Evolutionary conservation across 768 basidiomycete genomes (phyloP), one percentile per base, ranked within the genome.

Genomic region (Hysterangium stoloniferum): DNA sequence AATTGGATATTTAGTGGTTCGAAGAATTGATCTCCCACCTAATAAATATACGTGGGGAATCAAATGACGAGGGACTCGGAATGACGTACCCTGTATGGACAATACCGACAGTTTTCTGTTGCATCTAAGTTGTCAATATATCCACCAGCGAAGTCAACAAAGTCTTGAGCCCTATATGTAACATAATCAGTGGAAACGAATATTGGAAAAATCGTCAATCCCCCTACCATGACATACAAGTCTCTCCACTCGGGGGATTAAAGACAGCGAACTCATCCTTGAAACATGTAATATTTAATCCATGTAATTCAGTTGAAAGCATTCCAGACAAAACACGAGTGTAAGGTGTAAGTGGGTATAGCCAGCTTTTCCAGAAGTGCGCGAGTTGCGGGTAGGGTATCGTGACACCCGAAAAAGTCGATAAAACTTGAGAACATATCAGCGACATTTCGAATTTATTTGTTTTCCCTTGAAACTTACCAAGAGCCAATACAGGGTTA

Each of bases 341-440:
- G 63, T 80, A 86, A 0, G 88, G 87, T 38, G 71, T 69, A 6
- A 85, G 66, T 54, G 80, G 71, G 64, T 91, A 91, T 13, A 90
- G 64, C 86, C 87, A 91, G n/a, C 71, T 72, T 54, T 76, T 69
- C 84, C 84, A 88, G 72, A 87, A 88, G 25, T 62, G 61, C 8
- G 73, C 71, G 62, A 89, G 64, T 4, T 72, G 73, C 0, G 80
- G 76, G 52, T 75, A 82, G 0, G 85, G 86, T 48, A 89, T 78
- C 1, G 84, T 83, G 13, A 89, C 85, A 61, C 89, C 89, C 57
- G 85, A 87, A 76, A 90, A 90, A 13, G 80, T 74, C 4, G 76
- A 66, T 45, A 89, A 75, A 33, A 84, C 68, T 51, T 7, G 1
- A 6, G 34, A 13, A 25, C 15, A 17, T 13, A 20, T 11, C n/a